Base-by-base conservation (phyloP, 495 filamentous ascomycete genomes). In the Trichoderma reesei region DNA sequence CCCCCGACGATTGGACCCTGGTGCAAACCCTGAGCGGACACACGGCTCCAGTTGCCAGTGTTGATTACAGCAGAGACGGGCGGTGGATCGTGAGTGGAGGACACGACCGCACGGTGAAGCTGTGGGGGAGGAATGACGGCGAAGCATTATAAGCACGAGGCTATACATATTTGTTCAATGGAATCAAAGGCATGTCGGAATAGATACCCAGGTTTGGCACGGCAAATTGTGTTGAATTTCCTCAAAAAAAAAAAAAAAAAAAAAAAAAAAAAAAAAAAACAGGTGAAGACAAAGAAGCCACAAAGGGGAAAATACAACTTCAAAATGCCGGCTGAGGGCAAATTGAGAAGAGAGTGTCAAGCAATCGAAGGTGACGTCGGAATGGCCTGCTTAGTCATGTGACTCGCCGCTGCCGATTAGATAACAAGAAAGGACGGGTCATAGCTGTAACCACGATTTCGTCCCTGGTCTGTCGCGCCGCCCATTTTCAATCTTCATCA, bases 41-140 rank as follows among this genome's bases (percentile, higher is more conserved):
- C 75, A 88, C 90, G 1, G 91, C 90, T 10, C 92, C 95, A 62
- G 92, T 98, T 34, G 82, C 95, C 36, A 92, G 90, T 68, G 87
- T 88, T 9, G 94, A 99, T 78, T 84, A 96, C 46, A 92, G 86
- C 69, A 75, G 80, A 64, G 91, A 98, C 75, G 89, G 85, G 36
- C 86, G 81, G 71, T 99, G 92, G 90, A 93, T 99, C 75, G 88
- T 90, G 2, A 96, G 90, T 73, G 88, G 89, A 68, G 93, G 94
- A 13, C 89, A 96, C 72, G 94, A 99, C 75, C 84, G 91, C 16
- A 98, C 93, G 1, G 91, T 97, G 60, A 99, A 98, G 75, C 77
- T 99, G 3, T 99, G 94, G 94, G 92, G 90, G 2, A 84, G 89
- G 66, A 92, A 96, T 66, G 92, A 91, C 77, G 80, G 79, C 16